Base-by-base conservation (phyloP, 2,329 filamentous ascomycete genomes). In the Ophiostoma piceae region DNA sequence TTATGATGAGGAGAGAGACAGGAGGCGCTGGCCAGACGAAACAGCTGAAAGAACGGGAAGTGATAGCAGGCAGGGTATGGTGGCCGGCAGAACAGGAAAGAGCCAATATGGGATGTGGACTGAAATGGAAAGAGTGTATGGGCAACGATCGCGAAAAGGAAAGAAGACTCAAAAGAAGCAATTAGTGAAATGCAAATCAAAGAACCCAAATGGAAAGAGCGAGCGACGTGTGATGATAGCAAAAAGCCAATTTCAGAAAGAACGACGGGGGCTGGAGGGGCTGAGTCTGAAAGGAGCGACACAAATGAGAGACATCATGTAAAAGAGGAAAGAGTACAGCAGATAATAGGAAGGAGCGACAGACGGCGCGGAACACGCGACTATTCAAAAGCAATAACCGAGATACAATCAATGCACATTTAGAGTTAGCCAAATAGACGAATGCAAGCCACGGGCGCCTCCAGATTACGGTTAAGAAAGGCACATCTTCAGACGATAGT, bases 1-100 rank as follows among this genome's bases (percentile, higher is more conserved):
- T 35, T 64, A 29, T 64, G 16, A 64, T 64, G 32, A 64, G 60
- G 32, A 64, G 60, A 64, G 51, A 57, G 57, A 35, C 57, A 62
- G 57, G 62, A 39, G 35, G 62, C 35, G 35, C 29, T n/a, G 60
- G 29, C 62, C 3, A 65, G 62, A 64, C 60, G 60, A 64, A 64
- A 64, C 60, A 35, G 60, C 6, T 62, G 57, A 9, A 62, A 8
- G 26, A 26, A 26, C 51, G 22, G 51, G 8, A 26, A 57, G 51
- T 57, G 26, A 47, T 47, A 47, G 43, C 43, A 47, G 43, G 19
- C 43, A 47, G 19, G 43, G 43, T n/a, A 47, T n/a, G 43, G 43
- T 47, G 41, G 41, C 41, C 41, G 41, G 16, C 41, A 47, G 41
- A 47, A 47, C 19, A 19, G 43, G 43, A 47, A 47, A 19, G 43